These are phyloP conservation scores for Samsoniella hepiali DNA, from an alignment of 2,329 filamentous ascomycete genomes.

Conservation along the genomic window DNA sequence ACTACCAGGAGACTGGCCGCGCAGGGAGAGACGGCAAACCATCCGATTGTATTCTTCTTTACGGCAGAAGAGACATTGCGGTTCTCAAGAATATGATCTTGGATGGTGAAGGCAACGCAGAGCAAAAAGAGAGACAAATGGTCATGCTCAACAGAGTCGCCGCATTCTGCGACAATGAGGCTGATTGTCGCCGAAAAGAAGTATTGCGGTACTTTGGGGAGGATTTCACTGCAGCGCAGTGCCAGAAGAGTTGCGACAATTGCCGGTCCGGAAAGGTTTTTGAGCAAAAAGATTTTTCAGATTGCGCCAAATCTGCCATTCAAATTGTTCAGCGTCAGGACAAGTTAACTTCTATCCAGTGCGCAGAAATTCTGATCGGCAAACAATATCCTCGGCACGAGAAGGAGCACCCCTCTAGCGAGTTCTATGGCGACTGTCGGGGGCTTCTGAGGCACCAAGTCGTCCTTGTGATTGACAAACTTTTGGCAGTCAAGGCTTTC, in stretches of 20 bases:
- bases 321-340: conserved; percentile 60
- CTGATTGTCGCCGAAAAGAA: conserved; percentile 82
- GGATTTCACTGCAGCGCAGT: conserved; percentile 68
- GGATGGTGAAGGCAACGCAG: conserved; percentile 68
- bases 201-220: conserved; percentile 95
- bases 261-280: conserved; percentile 72
- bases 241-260: conserved; percentile 79
- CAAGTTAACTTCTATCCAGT: conserved; percentile 71
- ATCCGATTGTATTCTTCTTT: conserved; percentile 89
- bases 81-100: conserved; percentile 77
- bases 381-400: conserved; percentile 55
- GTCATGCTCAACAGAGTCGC: conserved; percentile 83
- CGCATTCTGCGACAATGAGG: conserved; percentile 84
- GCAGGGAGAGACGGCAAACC: conserved; percentile 85
- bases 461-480: conserved; percentile 76
- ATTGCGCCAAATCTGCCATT: conserved; percentile 69
- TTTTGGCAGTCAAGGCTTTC: conserved; percentile 72
- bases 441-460: conserved; percentile 71
- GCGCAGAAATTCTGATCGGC: conserved; percentile 80
- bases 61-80: conserved; percentile 72
- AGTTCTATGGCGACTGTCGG: conserved; percentile 66
- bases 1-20: conserved; percentile 96
- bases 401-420: conserved; percentile 43
- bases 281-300: conserved; percentile 72
- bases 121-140: conserved; percentile 80